Conservation (phyloP, 2,329 filamentous ascomycete genomes). For the Alternaria sp. region DNA sequence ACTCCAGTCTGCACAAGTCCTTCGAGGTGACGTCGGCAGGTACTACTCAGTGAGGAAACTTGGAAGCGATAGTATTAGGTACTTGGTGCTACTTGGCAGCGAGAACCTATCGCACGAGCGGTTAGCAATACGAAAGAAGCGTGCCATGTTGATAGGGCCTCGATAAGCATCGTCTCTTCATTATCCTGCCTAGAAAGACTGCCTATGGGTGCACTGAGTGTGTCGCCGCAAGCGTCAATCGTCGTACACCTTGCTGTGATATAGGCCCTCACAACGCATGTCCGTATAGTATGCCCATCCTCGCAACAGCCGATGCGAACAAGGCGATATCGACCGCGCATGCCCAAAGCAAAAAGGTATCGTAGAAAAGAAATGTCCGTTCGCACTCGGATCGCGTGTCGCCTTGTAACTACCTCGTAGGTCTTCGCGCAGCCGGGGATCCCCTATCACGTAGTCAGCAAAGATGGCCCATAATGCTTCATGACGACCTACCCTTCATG, state of each 20-base stretch:
- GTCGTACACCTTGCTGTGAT: too few relatives aligned
- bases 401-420: neutral
- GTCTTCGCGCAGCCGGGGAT: neutral
- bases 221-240: neutral
- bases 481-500: conserved; percentile 25
- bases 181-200: neutral
- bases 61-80: neutral
- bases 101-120: neutral
- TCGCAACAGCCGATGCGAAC: neutral
- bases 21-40: neutral
- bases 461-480: neutral
- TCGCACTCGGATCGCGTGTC: neutral
- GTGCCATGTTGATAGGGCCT: neutral
- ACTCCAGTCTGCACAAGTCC: neutral
- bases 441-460: neutral
- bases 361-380: neutral
- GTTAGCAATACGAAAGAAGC: neutral
- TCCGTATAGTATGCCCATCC: neutral
- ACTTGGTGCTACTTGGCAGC: neutral
- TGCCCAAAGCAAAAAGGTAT: neutral
- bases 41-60: neutral
- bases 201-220: neutral
- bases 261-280: too few relatives aligned
- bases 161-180: neutral
- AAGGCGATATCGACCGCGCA: neutral